These are phyloP conservation scores for Camellia japonica DNA, from an alignment of 148 eudicot species.

Conservation along the genomic window DNA sequence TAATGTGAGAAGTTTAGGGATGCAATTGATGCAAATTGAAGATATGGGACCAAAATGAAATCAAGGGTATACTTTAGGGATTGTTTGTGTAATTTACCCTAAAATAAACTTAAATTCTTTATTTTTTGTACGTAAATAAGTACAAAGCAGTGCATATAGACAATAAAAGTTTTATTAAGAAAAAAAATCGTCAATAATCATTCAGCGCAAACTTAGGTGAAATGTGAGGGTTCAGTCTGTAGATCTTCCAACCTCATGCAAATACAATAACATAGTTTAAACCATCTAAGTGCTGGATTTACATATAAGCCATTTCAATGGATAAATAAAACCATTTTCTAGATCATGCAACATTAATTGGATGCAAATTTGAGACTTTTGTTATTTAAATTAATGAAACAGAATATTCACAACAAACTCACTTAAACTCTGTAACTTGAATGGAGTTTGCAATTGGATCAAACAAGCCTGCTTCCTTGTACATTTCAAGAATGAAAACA, in stretches of 20 bases:
- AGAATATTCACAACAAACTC: conserved; percentile 29
- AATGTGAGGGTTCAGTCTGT: not conserved
- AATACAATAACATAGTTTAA: not conserved
- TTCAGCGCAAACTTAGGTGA: not conserved
- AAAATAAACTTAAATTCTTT: not conserved
- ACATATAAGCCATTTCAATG: not conserved
- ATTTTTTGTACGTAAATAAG: not conserved
- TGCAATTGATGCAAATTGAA: no score
- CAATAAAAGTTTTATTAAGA: not conserved
- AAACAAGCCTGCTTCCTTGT: conserved; percentile 92
- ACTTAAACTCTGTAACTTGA: conserved; percentile 92
- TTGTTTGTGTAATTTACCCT: no score
- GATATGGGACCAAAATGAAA: no score
- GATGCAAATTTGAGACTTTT: not conserved
- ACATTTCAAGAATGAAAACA: conserved; percentile 81
- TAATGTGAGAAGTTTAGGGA: no score
- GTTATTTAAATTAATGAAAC: not conserved
- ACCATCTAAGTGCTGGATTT: not conserved
- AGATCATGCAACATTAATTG: not conserved
- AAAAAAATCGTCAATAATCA: not conserved
- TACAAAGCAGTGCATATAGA: not conserved
- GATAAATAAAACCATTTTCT: not conserved
- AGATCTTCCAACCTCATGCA: conserved; percentile 5
- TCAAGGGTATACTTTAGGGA: no score
- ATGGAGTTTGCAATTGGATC: conserved; percentile 55